Percentiles rank a stretch among this genome's conserved stretches.
These are phyloP conservation scores for Trichothecium sympodiale DNA, from an alignment of 2,329 filamentous ascomycete genomes.

Conservation along the genomic window DNA sequence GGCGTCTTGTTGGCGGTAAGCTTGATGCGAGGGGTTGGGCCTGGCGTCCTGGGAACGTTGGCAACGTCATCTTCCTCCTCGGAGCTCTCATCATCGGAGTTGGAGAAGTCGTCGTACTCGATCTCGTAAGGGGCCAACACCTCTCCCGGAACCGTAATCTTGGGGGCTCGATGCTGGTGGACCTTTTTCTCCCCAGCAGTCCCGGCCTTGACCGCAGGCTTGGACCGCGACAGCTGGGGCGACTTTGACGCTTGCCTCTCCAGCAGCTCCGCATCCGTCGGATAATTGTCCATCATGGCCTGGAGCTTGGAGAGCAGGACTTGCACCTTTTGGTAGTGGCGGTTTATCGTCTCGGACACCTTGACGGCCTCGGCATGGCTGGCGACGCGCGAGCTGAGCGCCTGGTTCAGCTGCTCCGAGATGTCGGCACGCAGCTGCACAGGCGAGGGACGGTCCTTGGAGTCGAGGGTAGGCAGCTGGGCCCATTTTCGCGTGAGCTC, in stretches of 20 bases:
- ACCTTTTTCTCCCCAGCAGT: conserved; percentile 34
- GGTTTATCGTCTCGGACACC: conserved; percentile 51
- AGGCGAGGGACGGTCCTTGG: conserved; percentile 35
- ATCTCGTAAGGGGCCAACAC: conserved; percentile 55
- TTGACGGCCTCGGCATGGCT: conserved; percentile 51
- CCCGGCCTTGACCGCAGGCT: conserved; percentile 31
- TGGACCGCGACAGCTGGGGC: conserved; percentile 39
- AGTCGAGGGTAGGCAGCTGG: conserved; percentile 36
- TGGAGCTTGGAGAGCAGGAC: conserved; percentile 47
- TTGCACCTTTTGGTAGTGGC: conserved; percentile 50
- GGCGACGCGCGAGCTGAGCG: conserved; percentile 44
- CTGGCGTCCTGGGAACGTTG: conserved; percentile 21
- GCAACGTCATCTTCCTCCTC: conserved; percentile 35
- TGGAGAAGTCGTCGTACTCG: conserved; percentile 47
- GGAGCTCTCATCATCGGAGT: conserved; percentile 40
- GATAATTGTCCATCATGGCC: conserved; percentile 49
- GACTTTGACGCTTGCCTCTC: conserved; percentile 30
- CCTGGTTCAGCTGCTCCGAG: conserved; percentile 43
- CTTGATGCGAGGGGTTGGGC: conserved; percentile 35
- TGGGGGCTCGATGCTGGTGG: conserved; percentile 33
- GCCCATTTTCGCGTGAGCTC: conserved; percentile 47
- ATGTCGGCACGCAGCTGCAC: conserved; percentile 47
- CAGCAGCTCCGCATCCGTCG: conserved; percentile 29
- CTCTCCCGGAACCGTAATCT: conserved; percentile 55
- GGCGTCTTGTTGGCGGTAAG: conserved; percentile 23